phyloP scores from a whole-genome alignment of 2,329 filamentous ascomycete genomes.

The Trichophyton schoenleinii region DNA sequence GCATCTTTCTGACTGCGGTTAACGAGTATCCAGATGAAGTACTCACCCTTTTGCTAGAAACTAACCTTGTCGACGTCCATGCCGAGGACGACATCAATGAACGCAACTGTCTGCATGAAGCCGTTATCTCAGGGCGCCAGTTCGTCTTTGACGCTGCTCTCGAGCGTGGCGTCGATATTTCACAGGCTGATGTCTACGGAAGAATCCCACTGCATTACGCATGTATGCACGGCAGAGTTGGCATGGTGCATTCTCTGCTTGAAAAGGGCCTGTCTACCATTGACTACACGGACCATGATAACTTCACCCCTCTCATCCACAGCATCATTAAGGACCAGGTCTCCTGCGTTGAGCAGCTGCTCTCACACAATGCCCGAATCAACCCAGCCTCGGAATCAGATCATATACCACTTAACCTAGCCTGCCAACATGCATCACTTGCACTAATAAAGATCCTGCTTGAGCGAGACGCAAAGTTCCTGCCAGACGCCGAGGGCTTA shows the following conservation, averaged over 20 bases:
- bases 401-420: slow-evolving; percentile 86
- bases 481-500: slow-evolving; percentile 91
- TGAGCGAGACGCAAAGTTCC: slow-evolving; percentile 62
- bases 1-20: slow-evolving; percentile 81
- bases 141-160: slow-evolving; percentile 68
- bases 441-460: slow-evolving; percentile 76
- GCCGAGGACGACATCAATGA: slow-evolving; percentile 97
- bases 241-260: slow-evolving; percentile 66
- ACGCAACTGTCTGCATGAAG: slow-evolving; percentile 88
- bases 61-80: slow-evolving; percentile 72
- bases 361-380: slow-evolving; percentile 67
- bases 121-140: slow-evolving; percentile 80
- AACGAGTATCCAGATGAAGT: slow-evolving; percentile 70
- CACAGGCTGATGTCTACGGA: slow-evolving; percentile 82
- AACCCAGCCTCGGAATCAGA: slow-evolving; percentile 77
- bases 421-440: slow-evolving; percentile 82
- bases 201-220: slow-evolving; percentile 90
- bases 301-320: slow-evolving; percentile 91
- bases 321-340: slow-evolving; percentile 81
- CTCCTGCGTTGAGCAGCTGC: slow-evolving; percentile 64
- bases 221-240: slow-evolving; percentile 80
- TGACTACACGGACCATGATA: slow-evolving; percentile 85
- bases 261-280: slow-evolving; percentile 60
- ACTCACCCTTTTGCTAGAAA: slow-evolving; percentile 63
- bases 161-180: slow-evolving; percentile 61